A percentile compares a stretch with the other conserved stretches of the same genome.
These are phyloP conservation scores for Lichtheimia hyalospora DNA, from an alignment of 371 early-diverging fungal genomes.

Conservation along the genomic window DNA sequence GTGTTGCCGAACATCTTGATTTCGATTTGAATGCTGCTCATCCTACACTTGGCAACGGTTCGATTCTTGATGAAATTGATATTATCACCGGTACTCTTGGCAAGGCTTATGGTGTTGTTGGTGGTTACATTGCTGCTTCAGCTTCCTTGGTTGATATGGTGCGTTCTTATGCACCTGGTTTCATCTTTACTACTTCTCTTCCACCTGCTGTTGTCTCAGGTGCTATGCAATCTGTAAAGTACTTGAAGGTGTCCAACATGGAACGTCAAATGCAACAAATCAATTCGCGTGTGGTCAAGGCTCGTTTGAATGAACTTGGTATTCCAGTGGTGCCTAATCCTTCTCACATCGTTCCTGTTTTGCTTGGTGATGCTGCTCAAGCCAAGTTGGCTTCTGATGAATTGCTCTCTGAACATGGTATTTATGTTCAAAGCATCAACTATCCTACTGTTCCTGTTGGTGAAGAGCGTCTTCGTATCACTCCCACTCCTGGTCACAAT, in stretches of 20 bases:
- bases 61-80: constrained; percentile 89
- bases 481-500: constrained; percentile 95
- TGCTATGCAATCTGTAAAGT: constrained; percentile 87
- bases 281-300: constrained; percentile 87
- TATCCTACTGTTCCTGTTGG: constrained; percentile 96
- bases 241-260: constrained; percentile 77
- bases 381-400: constrained; percentile 92
- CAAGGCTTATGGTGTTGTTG: constrained; percentile 97
- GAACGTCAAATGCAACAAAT: constrained; percentile 93
- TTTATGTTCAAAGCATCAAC: constrained; percentile 98
- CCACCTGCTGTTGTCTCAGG: constrained; percentile 94
- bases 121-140: constrained; percentile 96
- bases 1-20: constrained; percentile 96
- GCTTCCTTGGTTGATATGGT: constrained; percentile 93
- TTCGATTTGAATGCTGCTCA: constrained; percentile 63
- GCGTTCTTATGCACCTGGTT: constrained; percentile 98
- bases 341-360: constrained; percentile 96
- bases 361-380: constrained; percentile 94
- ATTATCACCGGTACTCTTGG: constrained; percentile 98
- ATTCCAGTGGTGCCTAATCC: constrained; percentile 98
- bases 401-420: constrained; percentile 82
- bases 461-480: constrained; percentile 96
- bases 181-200: constrained; percentile 98
- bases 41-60: constrained; percentile 56
- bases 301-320: constrained; percentile 73